Conservation (phyloP, 371 early-diverging fungal species). For the Catenaria anguillulae region DNA sequence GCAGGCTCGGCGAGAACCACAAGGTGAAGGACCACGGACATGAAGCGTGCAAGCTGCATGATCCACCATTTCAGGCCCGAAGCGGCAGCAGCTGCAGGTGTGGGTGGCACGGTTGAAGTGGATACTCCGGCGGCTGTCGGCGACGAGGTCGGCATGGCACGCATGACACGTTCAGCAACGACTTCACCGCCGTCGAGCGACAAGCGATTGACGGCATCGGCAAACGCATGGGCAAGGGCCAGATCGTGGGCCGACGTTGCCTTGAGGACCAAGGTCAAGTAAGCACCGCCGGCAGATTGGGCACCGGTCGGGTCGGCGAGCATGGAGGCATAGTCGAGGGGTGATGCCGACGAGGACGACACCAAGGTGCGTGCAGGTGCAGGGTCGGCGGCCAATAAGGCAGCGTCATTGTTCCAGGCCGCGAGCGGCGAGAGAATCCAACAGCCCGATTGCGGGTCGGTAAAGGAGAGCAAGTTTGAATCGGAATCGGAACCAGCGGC, state of each 20-base stretch:
- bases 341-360: too few relatives aligned
- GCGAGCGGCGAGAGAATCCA: background rate
- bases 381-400: background rate
- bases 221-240: background rate
- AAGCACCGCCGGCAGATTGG: background rate
- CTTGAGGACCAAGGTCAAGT: background rate
- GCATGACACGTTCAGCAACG: background rate
- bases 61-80: background rate
- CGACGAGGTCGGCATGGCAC: background rate
- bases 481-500: background rate
- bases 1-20: constrained; percentile 37
- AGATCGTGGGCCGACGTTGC: background rate
- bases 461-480: background rate
- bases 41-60: background rate
- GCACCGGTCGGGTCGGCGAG: background rate
- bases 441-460: background rate
- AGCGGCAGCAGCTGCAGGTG: background rate
- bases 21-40: background rate
- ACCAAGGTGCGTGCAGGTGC: background rate
- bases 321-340: background rate
- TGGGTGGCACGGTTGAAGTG: too few relatives aligned
- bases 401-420: background rate
- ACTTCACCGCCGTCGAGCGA: background rate
- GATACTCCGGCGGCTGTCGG: too few relatives aligned
- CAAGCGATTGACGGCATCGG: background rate